A percentile compares a stretch with the other conserved stretches of the same genome.
Evolutionary conservation across 2,329 filamentous ascomycete species (phyloP).

Genomic region (Ceratocystis papillata): DNA sequence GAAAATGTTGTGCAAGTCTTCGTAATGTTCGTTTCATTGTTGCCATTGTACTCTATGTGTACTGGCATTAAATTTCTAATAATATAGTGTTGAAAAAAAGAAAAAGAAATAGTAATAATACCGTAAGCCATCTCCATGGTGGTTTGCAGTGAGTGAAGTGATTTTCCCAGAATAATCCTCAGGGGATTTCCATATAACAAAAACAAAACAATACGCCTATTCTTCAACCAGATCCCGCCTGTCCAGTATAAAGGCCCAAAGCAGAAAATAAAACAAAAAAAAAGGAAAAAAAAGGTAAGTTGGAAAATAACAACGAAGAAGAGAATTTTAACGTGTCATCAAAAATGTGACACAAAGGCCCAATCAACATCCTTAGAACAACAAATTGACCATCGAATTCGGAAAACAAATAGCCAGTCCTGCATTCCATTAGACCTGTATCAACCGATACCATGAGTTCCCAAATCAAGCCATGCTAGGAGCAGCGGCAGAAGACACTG

Average conservation of each 20-base stretch:
- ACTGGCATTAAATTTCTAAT: constrained; percentile 8
- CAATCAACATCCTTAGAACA: no score
- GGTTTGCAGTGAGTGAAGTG: constrained; percentile 1
- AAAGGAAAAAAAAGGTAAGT: not conserved
- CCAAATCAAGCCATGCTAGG: constrained; percentile 19
- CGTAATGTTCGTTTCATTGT: constrained; percentile 19
- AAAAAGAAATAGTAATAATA: constrained; percentile 11
- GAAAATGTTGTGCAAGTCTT: not conserved
- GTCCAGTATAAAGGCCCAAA: not conserved
- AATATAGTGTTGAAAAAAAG: not conserved
- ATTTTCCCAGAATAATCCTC: constrained; percentile 6
- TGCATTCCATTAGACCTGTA: not conserved
- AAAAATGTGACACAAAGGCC: not conserved
- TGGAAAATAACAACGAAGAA: constrained; percentile 18
- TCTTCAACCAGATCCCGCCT: not conserved
- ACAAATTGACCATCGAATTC: not conserved
- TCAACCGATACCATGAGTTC: not conserved
- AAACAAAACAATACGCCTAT: constrained; percentile 14
- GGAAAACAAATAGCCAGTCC: constrained; percentile 14
- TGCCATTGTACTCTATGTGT: constrained; percentile 13
- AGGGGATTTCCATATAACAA: constrained; percentile 10
- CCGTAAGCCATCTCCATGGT: constrained; percentile 22
- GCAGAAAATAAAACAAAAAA: constrained; percentile 10
- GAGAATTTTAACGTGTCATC: constrained; percentile 13
- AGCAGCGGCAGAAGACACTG: constrained; percentile 15